phyloP scores from a whole-genome alignment of 2,329 filamentous ascomycete species.

The Colletotrichum sp. region DNA sequence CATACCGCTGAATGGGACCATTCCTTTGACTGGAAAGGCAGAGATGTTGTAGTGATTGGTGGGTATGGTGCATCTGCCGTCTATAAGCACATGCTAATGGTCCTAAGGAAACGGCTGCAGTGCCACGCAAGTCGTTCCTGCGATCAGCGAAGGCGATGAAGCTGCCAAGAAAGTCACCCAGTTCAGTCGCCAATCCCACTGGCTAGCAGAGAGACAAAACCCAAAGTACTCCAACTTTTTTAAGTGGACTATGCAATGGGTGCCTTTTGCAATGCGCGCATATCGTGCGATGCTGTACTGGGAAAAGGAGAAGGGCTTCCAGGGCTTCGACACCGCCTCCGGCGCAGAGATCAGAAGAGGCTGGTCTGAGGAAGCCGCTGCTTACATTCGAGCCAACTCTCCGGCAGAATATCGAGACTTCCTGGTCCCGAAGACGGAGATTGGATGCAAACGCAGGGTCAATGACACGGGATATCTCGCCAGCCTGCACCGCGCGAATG shows the following conservation, averaged over 20 bases:
- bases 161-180: not conserved
- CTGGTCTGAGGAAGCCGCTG: not conserved
- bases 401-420: conserved; percentile 31
- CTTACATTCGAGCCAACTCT: conserved; percentile 6
- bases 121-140: conserved; percentile 39
- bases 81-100: not conserved
- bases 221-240: not conserved
- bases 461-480: conserved; percentile 37
- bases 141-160: conserved; percentile 23
- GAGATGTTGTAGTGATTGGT: conserved; percentile 39
- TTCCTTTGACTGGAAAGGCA: conserved; percentile 27
- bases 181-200: not conserved
- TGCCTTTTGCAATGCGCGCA: conserved; percentile 21
- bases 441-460: conserved; percentile 40
- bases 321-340: not conserved
- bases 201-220: not conserved
- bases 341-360: not conserved
- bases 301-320: not conserved
- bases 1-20: conserved; percentile 40
- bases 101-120: conserved; percentile 33
- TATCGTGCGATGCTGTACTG: not conserved
- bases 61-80: not conserved
- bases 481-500: conserved; percentile 30
- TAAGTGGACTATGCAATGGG: conserved; percentile 26
- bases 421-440: conserved; percentile 33